Evolutionary conservation across 2,329 filamentous ascomycete species (phyloP).

Genomic region (Orbilia javanica): DNA sequence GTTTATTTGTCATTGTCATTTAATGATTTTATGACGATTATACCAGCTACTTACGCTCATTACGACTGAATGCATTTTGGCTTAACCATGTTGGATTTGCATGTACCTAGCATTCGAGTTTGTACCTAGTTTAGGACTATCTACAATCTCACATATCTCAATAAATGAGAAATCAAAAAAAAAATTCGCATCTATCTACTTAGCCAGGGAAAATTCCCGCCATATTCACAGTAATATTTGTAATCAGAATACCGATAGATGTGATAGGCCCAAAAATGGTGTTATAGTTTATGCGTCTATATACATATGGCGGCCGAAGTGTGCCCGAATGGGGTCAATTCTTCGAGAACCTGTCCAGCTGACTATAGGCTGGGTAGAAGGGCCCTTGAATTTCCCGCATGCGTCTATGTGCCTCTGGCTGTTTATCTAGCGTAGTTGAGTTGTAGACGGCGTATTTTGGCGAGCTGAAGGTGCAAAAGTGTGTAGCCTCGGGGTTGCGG

Average conservation of each 20-base stretch:
- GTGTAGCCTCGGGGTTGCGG: background rate
- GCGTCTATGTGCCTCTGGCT: background rate
- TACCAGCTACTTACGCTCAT: constrained; percentile 30
- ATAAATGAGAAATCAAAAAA: constrained; percentile 4
- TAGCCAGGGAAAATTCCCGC: background rate
- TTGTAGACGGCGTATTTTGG: background rate
- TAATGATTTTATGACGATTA: constrained; percentile 42
- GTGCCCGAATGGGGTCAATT: background rate
- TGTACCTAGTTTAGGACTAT: constrained; percentile 35
- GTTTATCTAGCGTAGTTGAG: background rate
- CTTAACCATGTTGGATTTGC: constrained; percentile 19
- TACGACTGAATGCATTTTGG: constrained; percentile 39
- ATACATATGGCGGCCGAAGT: background rate
- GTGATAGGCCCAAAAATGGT: background rate
- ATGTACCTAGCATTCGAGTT: constrained; percentile 46
- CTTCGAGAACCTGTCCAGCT: background rate
- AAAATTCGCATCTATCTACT: background rate
- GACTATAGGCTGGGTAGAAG: background rate
- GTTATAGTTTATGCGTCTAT: background rate
- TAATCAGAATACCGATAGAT: background rate
- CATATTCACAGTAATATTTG: background rate
- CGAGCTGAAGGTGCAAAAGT: background rate
- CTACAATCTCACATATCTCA: constrained; percentile 22
- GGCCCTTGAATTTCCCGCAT: background rate
- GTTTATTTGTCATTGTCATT: constrained; percentile 30